Evolutionary conservation across 345 rosid species (phyloP).

Genomic region (Acer campestre): DNA sequence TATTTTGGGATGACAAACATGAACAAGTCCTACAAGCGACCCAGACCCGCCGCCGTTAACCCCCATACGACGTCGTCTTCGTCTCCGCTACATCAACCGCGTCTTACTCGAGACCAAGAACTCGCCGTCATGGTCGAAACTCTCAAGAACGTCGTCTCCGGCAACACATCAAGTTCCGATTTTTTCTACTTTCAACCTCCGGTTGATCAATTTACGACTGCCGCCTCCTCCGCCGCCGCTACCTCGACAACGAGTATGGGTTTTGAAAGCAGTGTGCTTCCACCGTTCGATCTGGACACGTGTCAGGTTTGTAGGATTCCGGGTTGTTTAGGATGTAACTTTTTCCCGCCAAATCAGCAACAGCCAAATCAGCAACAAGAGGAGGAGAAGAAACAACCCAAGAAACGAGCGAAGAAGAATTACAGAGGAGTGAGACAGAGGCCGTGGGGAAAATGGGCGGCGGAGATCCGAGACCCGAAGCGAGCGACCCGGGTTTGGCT

Average conservation of each 20-base stretch:
- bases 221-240: conserved; percentile 29
- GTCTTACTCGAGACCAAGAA: conserved; percentile 62
- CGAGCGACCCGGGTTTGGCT: conserved; percentile 88
- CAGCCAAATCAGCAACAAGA: conserved; percentile 9
- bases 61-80: neutral
- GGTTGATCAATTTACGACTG: neutral
- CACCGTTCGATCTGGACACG: conserved; percentile 46
- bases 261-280: conserved; percentile 4
- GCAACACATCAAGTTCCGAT: conserved; percentile 20
- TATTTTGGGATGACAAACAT: conserved; percentile 14
- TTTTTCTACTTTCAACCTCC: neutral
- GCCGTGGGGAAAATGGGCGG: conserved; percentile 99
- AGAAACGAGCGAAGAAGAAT: conserved; percentile 55
- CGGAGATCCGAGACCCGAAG: conserved; percentile 92
- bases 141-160: conserved; percentile 37
- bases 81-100: conserved; percentile 15
- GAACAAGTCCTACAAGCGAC: conserved; percentile 40
- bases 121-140: conserved; percentile 64
- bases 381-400: conserved; percentile 12
- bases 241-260: neutral
- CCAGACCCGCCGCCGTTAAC: conserved; percentile 22
- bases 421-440: conserved; percentile 97
- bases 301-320: conserved; percentile 62
- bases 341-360: conserved; percentile 64
- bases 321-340: conserved; percentile 78